phyloP scores from a whole-genome alignment of 2,329 filamentous ascomycete species.

The Phaeosphaeria sp. region DNA sequence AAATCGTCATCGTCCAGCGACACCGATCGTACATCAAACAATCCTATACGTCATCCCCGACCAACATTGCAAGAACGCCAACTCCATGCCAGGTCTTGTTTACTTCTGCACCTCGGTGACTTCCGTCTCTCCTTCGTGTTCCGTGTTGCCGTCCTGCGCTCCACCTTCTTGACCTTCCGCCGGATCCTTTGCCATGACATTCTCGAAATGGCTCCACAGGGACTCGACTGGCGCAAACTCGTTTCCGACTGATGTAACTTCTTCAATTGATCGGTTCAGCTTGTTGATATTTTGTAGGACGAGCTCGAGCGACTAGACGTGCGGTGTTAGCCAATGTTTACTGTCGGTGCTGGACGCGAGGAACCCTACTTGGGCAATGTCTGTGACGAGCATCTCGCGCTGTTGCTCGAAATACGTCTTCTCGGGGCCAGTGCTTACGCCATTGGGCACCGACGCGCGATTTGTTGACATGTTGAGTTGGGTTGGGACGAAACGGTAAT shows the following conservation, averaged over 20 bases:
- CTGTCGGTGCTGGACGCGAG: constrained; percentile 42
- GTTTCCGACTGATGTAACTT: constrained; percentile 91
- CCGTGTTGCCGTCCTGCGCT: constrained; percentile 30
- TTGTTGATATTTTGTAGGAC: constrained; percentile 96
- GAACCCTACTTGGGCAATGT: constrained; percentile 69
- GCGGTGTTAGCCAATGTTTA: background rate
- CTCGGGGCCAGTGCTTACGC: constrained; percentile 20
- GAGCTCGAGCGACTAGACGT: constrained; percentile 74
- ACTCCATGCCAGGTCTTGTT: background rate
- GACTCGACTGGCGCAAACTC: constrained; percentile 98
- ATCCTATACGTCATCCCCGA: no score
- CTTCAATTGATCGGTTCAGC: constrained; percentile 88
- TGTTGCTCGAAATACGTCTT: constrained; percentile 76
- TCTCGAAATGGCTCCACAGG: constrained; percentile 96
- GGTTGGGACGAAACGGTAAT: background rate
- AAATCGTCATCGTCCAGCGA: constrained; percentile 8
- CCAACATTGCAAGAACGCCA: no score
- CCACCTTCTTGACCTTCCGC: constrained; percentile 38
- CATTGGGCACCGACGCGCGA: constrained; percentile 27
- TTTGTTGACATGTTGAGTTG: constrained; percentile 30
- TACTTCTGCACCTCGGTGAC: constrained; percentile 28
- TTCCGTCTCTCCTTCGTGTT: constrained; percentile 30
- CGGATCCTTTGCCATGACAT: constrained; percentile 84
- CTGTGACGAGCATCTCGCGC: constrained; percentile 72
- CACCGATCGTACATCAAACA: background rate